A percentile compares a stretch with the other conserved stretches of the same genome.
Evolutionary conservation across 345 rosid species (phyloP).

Genomic region (Brassica carinata): DNA sequence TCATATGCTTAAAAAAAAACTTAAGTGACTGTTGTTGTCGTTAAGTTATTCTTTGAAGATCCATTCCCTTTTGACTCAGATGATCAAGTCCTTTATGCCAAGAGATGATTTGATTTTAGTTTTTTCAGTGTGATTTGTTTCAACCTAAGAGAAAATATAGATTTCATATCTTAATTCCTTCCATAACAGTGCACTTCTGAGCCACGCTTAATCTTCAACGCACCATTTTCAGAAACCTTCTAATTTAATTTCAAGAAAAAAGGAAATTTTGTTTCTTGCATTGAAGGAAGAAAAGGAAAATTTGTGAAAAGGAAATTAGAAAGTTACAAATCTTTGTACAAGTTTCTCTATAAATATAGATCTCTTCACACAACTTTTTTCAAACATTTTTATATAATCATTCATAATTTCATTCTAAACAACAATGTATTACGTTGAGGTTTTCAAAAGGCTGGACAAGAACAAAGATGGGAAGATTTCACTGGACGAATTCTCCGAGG

Average conservation of each 20-base stretch:
- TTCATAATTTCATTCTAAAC: not conserved
- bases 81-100: not conserved
- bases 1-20: not conserved
- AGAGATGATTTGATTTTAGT: not conserved
- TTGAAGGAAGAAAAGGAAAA: not conserved
- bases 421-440: constrained; percentile 1
- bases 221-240: not conserved
- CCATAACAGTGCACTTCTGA: not conserved
- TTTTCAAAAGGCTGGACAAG: constrained; percentile 5
- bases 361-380: not conserved
- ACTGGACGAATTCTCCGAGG: constrained; percentile 28
- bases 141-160: not conserved
- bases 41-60: too few relatives aligned
- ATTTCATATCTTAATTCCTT: not conserved
- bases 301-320: not conserved
- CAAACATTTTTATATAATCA: not conserved
- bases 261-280: not conserved
- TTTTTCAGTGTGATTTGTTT: not conserved
- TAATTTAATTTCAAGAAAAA: not conserved
- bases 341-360: not conserved
- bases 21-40: not conserved
- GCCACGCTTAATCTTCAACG: not conserved
- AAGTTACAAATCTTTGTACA: not conserved
- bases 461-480: constrained; percentile 32
- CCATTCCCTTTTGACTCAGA: not conserved